Evolutionary conservation across 78 protist genomes (phyloP).

Genomic region (Reticulomyxa filosa): DNA sequence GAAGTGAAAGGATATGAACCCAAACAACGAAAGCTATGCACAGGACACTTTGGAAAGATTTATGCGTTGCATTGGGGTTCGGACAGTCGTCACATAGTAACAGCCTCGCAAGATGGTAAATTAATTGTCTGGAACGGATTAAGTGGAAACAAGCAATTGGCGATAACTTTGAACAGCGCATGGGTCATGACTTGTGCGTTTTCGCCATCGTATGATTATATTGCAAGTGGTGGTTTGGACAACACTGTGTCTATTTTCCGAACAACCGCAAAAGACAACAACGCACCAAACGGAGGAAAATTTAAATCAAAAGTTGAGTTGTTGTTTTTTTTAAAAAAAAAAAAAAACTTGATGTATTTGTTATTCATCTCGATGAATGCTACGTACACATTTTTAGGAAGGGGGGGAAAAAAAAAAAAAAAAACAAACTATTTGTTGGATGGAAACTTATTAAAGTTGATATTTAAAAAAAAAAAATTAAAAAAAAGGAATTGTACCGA

Average conservation of each 20-base stretch:
- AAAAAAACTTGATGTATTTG: no score
- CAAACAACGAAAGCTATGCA: constrained; percentile 17
- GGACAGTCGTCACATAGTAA: neutral
- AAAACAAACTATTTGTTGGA: no score
- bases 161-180: neutral
- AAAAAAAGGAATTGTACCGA: constrained; percentile 20
- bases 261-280: no score
- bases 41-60: constrained; percentile 82
- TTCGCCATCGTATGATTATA: neutral
- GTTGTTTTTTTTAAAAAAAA: no score
- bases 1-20: no score
- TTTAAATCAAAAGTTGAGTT: no score
- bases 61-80: constrained; percentile 72
- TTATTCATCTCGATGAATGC: no score
- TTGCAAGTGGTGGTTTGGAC: constrained; percentile 1
- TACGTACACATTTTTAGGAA: no score
- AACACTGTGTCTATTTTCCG: neutral
- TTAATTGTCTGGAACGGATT: neutral
- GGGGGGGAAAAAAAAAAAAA: no score
- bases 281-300: no score
- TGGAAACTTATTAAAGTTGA: no score
- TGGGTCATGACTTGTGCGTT: constrained; percentile 7
- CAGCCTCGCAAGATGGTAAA: constrained; percentile 1
- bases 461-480: no score
- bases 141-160: neutral